These are phyloP conservation scores for Phaeomoniella chlamydospora DNA, from an alignment of 2,329 filamentous ascomycete genomes.

Conservation along the genomic window DNA sequence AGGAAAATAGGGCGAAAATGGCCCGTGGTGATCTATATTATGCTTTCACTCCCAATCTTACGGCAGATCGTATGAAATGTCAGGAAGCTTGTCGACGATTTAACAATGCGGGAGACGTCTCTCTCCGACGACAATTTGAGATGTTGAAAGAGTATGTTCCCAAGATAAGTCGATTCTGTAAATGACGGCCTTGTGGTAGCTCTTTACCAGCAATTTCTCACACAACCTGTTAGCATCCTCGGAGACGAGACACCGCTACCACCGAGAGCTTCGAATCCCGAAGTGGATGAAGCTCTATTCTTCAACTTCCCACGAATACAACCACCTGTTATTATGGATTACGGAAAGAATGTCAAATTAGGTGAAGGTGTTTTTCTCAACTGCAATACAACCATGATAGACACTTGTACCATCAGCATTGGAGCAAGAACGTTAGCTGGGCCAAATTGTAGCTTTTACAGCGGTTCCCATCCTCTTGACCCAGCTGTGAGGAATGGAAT, in stretches of 20 bases:
- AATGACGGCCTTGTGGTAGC: not conserved
- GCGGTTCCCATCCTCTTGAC: conserved; percentile 64
- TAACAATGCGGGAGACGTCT: conserved; percentile 46
- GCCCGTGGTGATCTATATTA: conserved; percentile 56
- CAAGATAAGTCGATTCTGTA: not conserved
- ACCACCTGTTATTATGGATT: conserved; percentile 57
- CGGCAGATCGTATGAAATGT: conserved; percentile 49
- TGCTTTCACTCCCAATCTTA: conserved; percentile 55
- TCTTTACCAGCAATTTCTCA: conserved; percentile 1
- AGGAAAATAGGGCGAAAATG: conserved; percentile 30
- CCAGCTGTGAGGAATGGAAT: conserved; percentile 59
- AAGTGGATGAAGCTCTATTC: conserved; percentile 52
- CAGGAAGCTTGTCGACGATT: conserved; percentile 45
- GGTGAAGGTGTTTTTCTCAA: conserved; percentile 64
- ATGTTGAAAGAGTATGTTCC: conserved; percentile 57
- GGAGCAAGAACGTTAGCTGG: conserved; percentile 66
- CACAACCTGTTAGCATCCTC: conserved; percentile 36
- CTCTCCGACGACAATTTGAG: conserved; percentile 48
- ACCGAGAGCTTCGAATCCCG: conserved; percentile 36
- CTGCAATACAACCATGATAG: conserved; percentile 59
- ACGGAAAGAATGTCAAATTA: conserved; percentile 60
- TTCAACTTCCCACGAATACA: conserved; percentile 55
- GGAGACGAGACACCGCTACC: conserved; percentile 51
- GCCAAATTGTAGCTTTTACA: conserved; percentile 63
- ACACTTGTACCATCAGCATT: conserved; percentile 60